Evolutionary conservation across 768 basidiomycete species (phyloP), one percentile per base, ranked within the genome.

Genomic region (Dentipellis fragilis): DNA sequence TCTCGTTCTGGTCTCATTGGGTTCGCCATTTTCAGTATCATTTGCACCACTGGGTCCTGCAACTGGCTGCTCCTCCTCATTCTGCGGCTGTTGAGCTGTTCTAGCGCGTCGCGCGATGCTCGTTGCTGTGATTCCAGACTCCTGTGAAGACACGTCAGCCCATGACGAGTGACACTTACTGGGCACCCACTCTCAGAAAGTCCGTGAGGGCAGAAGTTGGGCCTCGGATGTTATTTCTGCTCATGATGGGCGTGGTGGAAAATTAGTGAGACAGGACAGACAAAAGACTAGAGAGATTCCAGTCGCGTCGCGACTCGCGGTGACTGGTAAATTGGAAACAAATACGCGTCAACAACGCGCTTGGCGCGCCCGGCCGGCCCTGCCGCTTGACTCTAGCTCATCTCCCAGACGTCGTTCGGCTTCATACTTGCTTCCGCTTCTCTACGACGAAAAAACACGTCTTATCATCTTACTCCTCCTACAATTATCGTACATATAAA

Each of bases 141-240:
- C 80, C 77, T 79, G 60, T 48, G 19, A 3, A 10, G 21, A 34
- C 40, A 10, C 48, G 17, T 6, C 34, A 51, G 23, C 19, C 46
- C 23, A 49, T 38, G 36, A 58, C 23, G 12, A 21, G 11, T 7
- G 4, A n/a, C 22, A 68, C 73, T 29, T 6, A 6, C 29, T 29
- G 29, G 29, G 29, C 29, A 29, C 29, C 29, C 57, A 87, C 90
- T 63, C 79, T 79, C 36, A 93, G 71, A 61, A 87, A 93, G 59
- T 89, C 87, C 37, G 90, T 91, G 11, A 93, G 70, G 0, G 90
- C 90, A 19, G 88, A 91, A 0, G 86, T 81, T 2, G 91, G 90
- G 0, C 91, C 90, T 11, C 85, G 80, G 45, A 92, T 81, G 57
- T 87, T 87, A 66, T 80, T 80, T 36, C 55, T 56, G 19, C 47